Percentiles rank a stretch among this genome's conserved stretches.
phyloP scores from a whole-genome alignment of 2,329 filamentous ascomycete species.

The Ophiostoma sp. region DNA sequence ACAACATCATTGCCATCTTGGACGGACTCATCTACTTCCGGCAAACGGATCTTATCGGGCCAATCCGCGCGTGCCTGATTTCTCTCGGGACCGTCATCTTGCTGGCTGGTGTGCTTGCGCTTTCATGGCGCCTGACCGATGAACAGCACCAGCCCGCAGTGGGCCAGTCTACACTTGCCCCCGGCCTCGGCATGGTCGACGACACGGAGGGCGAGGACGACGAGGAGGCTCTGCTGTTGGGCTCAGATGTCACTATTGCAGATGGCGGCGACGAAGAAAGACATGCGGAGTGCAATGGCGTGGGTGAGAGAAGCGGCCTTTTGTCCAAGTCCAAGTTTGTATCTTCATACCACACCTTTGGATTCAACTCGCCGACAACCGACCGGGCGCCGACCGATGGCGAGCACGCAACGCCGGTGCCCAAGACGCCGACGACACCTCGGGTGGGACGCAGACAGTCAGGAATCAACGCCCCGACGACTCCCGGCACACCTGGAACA shows the following conservation, averaged over 20 bases:
- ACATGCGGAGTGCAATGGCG: background rate
- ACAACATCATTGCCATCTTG: conserved; percentile 97
- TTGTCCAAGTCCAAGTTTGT: conserved; percentile 27
- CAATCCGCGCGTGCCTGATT: conserved; percentile 73
- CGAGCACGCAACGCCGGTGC: background rate
- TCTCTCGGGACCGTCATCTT: conserved; percentile 81
- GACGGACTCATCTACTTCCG: conserved; percentile 96
- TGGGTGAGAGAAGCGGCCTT: conserved; percentile 22
- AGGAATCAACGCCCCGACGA: background rate
- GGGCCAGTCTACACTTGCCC: conserved; percentile 66
- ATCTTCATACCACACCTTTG: conserved; percentile 47
- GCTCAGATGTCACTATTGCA: conserved; percentile 38
- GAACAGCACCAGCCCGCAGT: conserved; percentile 59
- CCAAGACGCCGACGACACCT: conserved; percentile 15
- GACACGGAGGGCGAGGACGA: conserved; percentile 59
- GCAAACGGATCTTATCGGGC: conserved; percentile 73
- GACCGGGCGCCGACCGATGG: background rate
- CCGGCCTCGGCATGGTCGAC: conserved; percentile 76
- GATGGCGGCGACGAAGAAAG: conserved; percentile 37
- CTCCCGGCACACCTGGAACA: conserved; percentile 34
- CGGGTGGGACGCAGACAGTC: background rate
- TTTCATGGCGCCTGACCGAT: conserved; percentile 90
- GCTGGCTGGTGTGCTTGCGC: conserved; percentile 77
- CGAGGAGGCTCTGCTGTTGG: conserved; percentile 48
- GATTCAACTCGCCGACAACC: conserved; percentile 24